These are phyloP conservation scores for Selaginella tamariscina DNA, from an alignment of 75 land plant genomes.

Conservation along the genomic window DNA sequence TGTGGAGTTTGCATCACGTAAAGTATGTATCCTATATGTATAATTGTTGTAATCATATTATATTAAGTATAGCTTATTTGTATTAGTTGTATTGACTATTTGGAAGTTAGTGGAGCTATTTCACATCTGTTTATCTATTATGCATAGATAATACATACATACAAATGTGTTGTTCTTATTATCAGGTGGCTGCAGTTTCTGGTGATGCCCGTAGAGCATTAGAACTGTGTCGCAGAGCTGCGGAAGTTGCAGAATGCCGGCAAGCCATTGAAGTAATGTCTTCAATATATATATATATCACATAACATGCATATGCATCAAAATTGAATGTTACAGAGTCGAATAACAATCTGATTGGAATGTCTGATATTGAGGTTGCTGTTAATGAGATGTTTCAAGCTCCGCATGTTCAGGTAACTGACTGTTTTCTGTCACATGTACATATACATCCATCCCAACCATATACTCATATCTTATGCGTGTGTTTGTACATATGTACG, in stretches of 20 bases:
- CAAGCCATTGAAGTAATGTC: neutral
- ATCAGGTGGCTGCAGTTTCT: conserved; percentile 91
- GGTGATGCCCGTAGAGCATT: conserved; percentile 97
- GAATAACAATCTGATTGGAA: conserved; percentile 33
- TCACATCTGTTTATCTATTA: too few species aligned
- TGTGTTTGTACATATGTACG: too few species aligned
- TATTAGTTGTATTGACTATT: neutral
- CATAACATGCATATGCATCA: conserved; percentile 1
- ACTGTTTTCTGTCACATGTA: too few species aligned
- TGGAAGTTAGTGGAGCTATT: too few species aligned
- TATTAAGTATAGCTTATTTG: too few species aligned
- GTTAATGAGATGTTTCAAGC: conserved; percentile 96
- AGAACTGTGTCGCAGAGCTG: conserved; percentile 93
- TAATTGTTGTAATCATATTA: too few species aligned
- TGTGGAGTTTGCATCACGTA: conserved; percentile 92
- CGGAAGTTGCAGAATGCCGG: conserved; percentile 58
- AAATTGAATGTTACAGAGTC: neutral
- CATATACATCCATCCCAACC: too few species aligned
- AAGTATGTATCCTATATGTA: conserved; percentile 41
- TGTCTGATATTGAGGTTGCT: conserved; percentile 77
- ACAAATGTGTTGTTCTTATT: too few species aligned
- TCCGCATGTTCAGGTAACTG: conserved; percentile 74
- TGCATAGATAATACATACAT: too few species aligned
- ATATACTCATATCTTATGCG: too few species aligned
- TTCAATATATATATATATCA: too few species aligned